Evolutionary conservation across 2,329 filamentous ascomycete genomes (phyloP).

Genomic region (Claviceps sp.): DNA sequence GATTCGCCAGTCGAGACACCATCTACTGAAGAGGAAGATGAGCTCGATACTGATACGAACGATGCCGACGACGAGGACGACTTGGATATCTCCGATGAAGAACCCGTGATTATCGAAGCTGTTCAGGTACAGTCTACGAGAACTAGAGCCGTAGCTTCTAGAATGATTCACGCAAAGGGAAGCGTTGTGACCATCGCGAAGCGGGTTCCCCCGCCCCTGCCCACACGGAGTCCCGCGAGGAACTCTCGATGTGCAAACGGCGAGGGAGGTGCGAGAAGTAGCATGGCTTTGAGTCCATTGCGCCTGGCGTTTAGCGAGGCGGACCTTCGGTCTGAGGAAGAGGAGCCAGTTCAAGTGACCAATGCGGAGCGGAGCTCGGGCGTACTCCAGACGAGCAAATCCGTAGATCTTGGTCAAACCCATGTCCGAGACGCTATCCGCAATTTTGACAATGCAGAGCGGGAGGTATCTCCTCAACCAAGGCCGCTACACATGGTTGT

Average conservation of each 20-base stretch:
- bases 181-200: conserved; percentile 78
- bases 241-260: conserved; percentile 36
- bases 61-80: conserved; percentile 30
- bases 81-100: conserved; percentile 37
- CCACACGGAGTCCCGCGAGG: conserved; percentile 61
- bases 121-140: conserved; percentile 41
- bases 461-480: background rate
- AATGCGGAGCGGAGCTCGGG: background rate
- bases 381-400: conserved; percentile 1
- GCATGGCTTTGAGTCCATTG: conserved; percentile 34
- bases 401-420: background rate
- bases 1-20: conserved; percentile 14
- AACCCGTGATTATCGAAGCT: conserved; percentile 58
- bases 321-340: conserved; percentile 14
- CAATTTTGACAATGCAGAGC: background rate
- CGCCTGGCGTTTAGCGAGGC: conserved; percentile 32
- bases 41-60: conserved; percentile 13
- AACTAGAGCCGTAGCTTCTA: conserved; percentile 46
- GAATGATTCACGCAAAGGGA: conserved; percentile 58
- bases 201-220: conserved; percentile 63
- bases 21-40: conserved; percentile 7
- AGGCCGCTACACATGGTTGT: background rate
- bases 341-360: conserved; percentile 7
- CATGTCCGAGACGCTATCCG: background rate
- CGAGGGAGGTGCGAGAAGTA: conserved; percentile 47